A percentile compares a stretch with the other conserved stretches of the same genome.
Conservation (phyloP, 2,329 filamentous ascomycete species). For the Cladosporium sp. region DNA sequence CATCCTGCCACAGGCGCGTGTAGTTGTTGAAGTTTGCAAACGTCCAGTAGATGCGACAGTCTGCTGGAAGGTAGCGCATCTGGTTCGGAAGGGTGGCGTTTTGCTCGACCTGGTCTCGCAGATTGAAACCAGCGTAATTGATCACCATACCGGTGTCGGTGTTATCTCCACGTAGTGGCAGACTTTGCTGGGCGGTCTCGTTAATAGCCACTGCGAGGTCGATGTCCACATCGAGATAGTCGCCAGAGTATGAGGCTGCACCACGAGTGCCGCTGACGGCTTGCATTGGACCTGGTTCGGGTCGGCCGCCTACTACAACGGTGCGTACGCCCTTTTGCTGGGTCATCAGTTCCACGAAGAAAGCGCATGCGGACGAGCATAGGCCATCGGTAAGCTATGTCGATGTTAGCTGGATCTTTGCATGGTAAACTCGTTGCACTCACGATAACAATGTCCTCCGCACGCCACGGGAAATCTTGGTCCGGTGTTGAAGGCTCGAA, state of each 20-base stretch:
- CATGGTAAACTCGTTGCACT: slow-evolving; percentile 13
- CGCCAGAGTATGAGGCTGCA: neutral
- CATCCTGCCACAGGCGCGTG: slow-evolving; percentile 34
- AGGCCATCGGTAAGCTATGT: slow-evolving; percentile 30
- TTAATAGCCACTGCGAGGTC: neutral
- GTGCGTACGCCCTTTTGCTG: slow-evolving; percentile 23
- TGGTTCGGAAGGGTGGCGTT: slow-evolving; percentile 32
- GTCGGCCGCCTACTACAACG: slow-evolving; percentile 38
- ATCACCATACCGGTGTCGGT: slow-evolving; percentile 26
- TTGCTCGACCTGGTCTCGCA: slow-evolving; percentile 36
- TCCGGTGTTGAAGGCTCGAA: slow-evolving; percentile 22
- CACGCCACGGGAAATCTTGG: slow-evolving; percentile 32
- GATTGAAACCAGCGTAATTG: slow-evolving; percentile 29
- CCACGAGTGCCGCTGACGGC: neutral
- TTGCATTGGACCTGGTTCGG: slow-evolving; percentile 38
- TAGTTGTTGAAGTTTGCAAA: slow-evolving; percentile 34
- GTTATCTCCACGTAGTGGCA: neutral
- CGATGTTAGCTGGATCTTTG: neutral
- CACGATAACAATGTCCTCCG: slow-evolving; percentile 39
- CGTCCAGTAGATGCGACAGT: slow-evolving; percentile 39
- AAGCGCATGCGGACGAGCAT: slow-evolving; percentile 41
- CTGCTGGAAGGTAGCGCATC: slow-evolving; percentile 24
- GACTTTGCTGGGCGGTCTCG: neutral
- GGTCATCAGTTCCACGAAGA: slow-evolving; percentile 37
- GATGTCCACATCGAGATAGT: neutral